Conservation (phyloP, 2,329 filamentous ascomycete genomes). For the Aureobasidium pullulans region DNA sequence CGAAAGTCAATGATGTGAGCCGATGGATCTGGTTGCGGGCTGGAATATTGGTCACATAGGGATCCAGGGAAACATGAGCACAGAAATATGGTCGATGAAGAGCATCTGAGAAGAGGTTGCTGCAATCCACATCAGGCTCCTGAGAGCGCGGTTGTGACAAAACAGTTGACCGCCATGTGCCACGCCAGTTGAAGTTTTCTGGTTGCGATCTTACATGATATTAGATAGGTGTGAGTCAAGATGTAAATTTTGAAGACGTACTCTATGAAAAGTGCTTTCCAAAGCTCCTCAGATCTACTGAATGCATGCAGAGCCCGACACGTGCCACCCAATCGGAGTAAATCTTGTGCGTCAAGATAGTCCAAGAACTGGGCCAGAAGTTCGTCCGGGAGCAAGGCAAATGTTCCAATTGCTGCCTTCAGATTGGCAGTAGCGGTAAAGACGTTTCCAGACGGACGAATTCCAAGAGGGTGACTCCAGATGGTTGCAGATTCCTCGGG, state of each 20-base stretch:
- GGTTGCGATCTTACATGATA: conserved; percentile 34
- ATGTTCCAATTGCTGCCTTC: conserved; percentile 56
- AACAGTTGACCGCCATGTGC: conserved; percentile 77
- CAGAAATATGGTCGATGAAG: conserved; percentile 88
- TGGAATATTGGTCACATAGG: conserved; percentile 67
- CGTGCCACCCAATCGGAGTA: conserved; percentile 63
- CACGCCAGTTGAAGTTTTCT: conserved; percentile 58
- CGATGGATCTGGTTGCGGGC: conserved; percentile 63
- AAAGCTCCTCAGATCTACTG: conserved; percentile 75
- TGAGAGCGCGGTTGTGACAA: conserved; percentile 51
- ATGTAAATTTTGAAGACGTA: conserved; percentile 47
- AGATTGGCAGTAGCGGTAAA: conserved; percentile 60
- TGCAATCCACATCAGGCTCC: conserved; percentile 59
- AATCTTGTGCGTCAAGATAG: conserved; percentile 54
- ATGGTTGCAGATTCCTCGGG: conserved; percentile 42
- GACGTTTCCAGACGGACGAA: conserved; percentile 83
- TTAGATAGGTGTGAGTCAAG: conserved; percentile 19
- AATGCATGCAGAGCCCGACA: conserved; percentile 86
- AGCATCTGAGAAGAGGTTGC: conserved; percentile 78
- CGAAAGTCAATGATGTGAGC: conserved; percentile 58
- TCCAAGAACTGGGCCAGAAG: conserved; percentile 69
- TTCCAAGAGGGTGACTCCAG: conserved; percentile 69
- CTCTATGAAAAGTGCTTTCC: conserved; percentile 79
- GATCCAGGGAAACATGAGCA: conserved; percentile 61
- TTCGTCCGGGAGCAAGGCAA: conserved; percentile 71